Evolutionary conservation across 73 alveolate species (phyloP).

Genomic region (Tetrahymena borealis): DNA sequence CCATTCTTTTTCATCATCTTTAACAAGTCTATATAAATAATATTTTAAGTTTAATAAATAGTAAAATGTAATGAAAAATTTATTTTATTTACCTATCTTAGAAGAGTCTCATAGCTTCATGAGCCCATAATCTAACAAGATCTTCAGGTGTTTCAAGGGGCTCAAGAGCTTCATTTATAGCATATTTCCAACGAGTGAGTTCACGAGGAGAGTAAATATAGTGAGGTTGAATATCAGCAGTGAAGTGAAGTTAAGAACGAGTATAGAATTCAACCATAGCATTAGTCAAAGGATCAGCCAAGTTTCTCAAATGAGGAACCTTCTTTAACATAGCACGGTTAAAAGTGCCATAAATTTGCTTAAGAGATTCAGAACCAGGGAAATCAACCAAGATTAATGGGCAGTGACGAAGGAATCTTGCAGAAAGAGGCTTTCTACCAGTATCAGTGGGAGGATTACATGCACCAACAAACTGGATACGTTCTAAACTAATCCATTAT

Average conservation of each 20-base stretch:
- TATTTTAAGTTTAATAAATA: background rate
- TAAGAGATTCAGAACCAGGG: conserved; percentile 99
- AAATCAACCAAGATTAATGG: conserved; percentile 95
- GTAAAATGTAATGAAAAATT: background rate
- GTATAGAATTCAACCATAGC: conserved; percentile 99
- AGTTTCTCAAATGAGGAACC: conserved; percentile 68
- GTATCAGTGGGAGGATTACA: conserved; percentile 99
- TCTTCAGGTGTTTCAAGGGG: conserved; percentile 77
- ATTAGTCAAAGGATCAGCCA: conserved; percentile 89
- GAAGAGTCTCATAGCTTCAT: conserved; percentile 96
- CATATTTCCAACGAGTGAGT: conserved; percentile 86
- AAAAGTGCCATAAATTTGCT: conserved; percentile 97
- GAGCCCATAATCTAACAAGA: conserved; percentile 84
- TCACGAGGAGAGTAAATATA: conserved; percentile 98
- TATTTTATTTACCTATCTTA: conserved; percentile 73
- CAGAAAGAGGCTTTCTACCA: conserved; percentile 96
- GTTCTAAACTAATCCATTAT: conserved; percentile 86
- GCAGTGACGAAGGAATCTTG: conserved; percentile 94
- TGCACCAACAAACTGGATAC: conserved; percentile 96
- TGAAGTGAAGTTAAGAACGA: conserved; percentile 83
- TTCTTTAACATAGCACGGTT: conserved; percentile 94
- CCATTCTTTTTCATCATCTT: conserved; percentile 94
- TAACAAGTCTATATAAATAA: conserved; percentile 61
- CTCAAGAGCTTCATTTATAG: conserved; percentile 65
- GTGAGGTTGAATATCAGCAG: conserved; percentile 98